phyloP scores from a whole-genome alignment of 345 rosid genomes.

The Luvunga scandens region DNA sequence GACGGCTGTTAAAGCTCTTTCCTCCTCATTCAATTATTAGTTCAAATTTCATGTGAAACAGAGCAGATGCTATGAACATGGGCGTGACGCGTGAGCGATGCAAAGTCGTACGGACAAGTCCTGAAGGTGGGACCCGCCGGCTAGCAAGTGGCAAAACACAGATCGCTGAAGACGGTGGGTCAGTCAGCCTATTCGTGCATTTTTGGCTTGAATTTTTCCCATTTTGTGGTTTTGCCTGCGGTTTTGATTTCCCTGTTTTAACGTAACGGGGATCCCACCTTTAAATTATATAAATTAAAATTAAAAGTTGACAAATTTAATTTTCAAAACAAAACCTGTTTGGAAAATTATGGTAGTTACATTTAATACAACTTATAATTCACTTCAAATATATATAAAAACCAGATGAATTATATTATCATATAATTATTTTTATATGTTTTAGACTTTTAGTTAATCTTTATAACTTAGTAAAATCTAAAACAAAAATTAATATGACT shows the following conservation, averaged over 20 bases:
- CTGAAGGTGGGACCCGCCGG: constrained; percentile 2
- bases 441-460: no score
- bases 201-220: background rate
- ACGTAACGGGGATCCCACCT: constrained; percentile 4
- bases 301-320: no score
- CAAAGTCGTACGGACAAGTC: constrained; percentile 33
- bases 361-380: no score
- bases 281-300: background rate
- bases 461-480: no score
- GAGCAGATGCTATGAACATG: background rate
- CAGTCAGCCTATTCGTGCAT: background rate
- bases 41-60: background rate
- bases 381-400: no score
- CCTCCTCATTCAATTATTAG: background rate
- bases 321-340: no score
- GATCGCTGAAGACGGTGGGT: constrained; percentile 23
- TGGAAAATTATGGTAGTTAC: no score
- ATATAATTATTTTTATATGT: no score
- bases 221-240: background rate
- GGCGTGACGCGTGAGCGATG: background rate
- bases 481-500: background rate
- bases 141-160: constrained; percentile 25
- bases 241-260: background rate
- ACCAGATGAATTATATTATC: no score
- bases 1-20: background rate